A percentile compares a stretch with the other conserved stretches of the same genome.
Evolutionary conservation across 805 yeast species (phyloP).

Genomic region (Saccharomycopsis sp.): DNA sequence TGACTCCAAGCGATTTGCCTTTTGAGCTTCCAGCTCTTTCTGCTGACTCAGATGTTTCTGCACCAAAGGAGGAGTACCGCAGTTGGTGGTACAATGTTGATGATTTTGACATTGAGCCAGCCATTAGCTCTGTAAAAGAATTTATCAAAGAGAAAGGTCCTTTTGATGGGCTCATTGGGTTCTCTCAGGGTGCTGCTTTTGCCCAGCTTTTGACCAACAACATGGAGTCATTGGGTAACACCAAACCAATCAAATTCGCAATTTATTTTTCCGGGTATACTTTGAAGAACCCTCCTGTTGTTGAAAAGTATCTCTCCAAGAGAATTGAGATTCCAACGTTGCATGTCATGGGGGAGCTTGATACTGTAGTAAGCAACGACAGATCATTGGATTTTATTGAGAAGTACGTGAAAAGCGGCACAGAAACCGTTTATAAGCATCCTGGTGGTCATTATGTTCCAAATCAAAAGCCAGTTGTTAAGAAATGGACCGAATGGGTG

Average conservation of each 20-base stretch:
- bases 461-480: constrained; percentile 48
- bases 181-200: constrained; percentile 91
- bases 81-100: constrained; percentile 75
- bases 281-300: constrained; percentile 33
- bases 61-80: constrained; percentile 37
- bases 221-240: constrained; percentile 45
- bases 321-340: constrained; percentile 39
- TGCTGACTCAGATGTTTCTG: constrained; percentile 42
- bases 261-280: constrained; percentile 67
- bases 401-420: constrained; percentile 40
- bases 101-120: constrained; percentile 27
- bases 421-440: constrained; percentile 53
- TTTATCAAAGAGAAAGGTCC: constrained; percentile 66
- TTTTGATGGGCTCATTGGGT: constrained; percentile 82
- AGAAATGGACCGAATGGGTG: constrained; percentile 19
- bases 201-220: constrained; percentile 62
- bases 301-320: constrained; percentile 29
- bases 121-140: constrained; percentile 40
- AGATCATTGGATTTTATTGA: constrained; percentile 58
- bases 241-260: constrained; percentile 58
- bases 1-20: constrained; percentile 69
- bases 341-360: constrained; percentile 81
- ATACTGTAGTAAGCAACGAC: constrained; percentile 73
- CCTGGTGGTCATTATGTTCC: constrained; percentile 99
- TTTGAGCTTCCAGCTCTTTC: constrained; percentile 37